Base-by-base conservation (phyloP, 805 yeast species). In the Blastobotrys parvus region DNA sequence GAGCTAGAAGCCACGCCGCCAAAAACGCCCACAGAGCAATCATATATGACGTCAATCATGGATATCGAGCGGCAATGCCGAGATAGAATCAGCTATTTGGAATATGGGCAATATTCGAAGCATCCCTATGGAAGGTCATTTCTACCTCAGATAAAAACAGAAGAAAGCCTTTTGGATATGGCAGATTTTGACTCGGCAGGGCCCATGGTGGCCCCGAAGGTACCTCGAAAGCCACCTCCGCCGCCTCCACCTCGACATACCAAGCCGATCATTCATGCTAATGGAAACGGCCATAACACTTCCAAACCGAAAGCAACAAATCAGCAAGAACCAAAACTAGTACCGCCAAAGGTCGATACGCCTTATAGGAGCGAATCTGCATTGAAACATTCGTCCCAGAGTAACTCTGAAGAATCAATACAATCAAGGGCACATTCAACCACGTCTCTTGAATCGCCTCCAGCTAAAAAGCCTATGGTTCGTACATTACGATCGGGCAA, bases 1-100 rank as follows among this genome's bases (percentile, higher is more conserved):
- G 45, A 41, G 38, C 48, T 65, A 25, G 56, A 59, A 30, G 55
- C 59, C 32, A 34, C 52, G 8, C 57, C 63, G 17, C 63, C 63
- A 21, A 49, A 51, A n/a, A 49, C 59, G 15, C 57, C 59, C 22
- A 56, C 54, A 21, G 68, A 64, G 43, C 58, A 60, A 45, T 46
- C 59, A 22, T 50, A 65, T 38, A 52, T 63, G 48, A 54, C 62
- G 31, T 58, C 64, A 35, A 58, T 65, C 43, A 53, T 55, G 46
- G 69, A 64, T 47, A 61, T 65, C 35, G 68, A 65, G 51, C 59
- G 64, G 29, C 69, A 65, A 52, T 63, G 67, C 48, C 57, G 54
- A 29, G 69, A 65, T 40, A 53, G 68, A 19, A 64, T 65, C 35
- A 44, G 43, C 31, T 55, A 50, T 27, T 41, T 56, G 33, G 57